Conservation (phyloP, 2,329 filamentous ascomycete species). For the Trichoderma polysporum region DNA sequence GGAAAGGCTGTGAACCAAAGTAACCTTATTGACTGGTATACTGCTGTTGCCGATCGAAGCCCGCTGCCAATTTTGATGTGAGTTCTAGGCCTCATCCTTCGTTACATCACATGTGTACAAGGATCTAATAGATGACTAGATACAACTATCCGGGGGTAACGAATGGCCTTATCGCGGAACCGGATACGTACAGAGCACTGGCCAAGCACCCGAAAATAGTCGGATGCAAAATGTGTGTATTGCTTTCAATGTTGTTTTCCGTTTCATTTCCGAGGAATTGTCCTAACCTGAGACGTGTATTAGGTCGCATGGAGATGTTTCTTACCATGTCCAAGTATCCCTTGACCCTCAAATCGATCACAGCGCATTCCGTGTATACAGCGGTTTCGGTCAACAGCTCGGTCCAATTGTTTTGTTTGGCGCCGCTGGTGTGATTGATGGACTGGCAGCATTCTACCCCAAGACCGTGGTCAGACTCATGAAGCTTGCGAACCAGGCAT, state of each 20-base stretch:
- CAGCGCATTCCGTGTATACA: slow-evolving; percentile 59
- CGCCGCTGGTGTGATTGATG: slow-evolving; percentile 61
- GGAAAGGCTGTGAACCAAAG: slow-evolving; percentile 54
- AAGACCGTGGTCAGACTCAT: slow-evolving; percentile 52
- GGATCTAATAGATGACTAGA: slow-evolving; percentile 32
- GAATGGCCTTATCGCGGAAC: slow-evolving; percentile 60
- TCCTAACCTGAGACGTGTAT: neutral
- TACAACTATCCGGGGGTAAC: slow-evolving; percentile 68
- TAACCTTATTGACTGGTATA: slow-evolving; percentile 58
- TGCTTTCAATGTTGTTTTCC: neutral
- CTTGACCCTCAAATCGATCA: slow-evolving; percentile 60
- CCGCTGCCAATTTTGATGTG: slow-evolving; percentile 60
- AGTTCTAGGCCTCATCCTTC: slow-evolving; percentile 27
- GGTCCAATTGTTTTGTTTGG: slow-evolving; percentile 60
- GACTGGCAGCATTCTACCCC: slow-evolving; percentile 62
- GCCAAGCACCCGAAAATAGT: slow-evolving; percentile 65
- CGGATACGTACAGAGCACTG: slow-evolving; percentile 56
- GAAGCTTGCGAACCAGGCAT: slow-evolving; percentile 46
- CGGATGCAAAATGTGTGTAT: slow-evolving; percentile 57
- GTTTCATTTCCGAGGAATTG: neutral
- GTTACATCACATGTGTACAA: slow-evolving; percentile 6
- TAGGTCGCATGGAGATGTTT: slow-evolving; percentile 62
- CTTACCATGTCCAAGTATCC: slow-evolving; percentile 62
- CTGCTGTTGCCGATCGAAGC: slow-evolving; percentile 56
- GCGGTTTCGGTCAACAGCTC: slow-evolving; percentile 65